Base-by-base conservation (phyloP, 2,329 filamentous ascomycete species). In the Sphaerulina musiva region DNA sequence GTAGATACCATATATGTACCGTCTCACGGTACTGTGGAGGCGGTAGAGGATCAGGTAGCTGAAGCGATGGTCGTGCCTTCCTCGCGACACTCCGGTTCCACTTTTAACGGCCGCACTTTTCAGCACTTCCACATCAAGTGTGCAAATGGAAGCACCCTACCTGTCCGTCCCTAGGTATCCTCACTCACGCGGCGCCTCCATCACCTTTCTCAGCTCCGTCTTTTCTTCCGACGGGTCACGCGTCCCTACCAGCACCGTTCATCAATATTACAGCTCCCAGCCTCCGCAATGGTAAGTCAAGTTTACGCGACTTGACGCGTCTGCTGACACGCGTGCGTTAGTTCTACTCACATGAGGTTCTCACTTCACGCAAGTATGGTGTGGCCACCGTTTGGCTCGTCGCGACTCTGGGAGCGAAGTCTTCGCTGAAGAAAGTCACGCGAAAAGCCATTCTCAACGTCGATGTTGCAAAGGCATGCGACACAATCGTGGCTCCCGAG, bases 301-400 rank as follows among this genome's bases (percentile, higher is more conserved):
- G n/a, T 34, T 6, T 11, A 45, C 48, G 32, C 48, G 48, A 44
- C 31, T 17, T 39, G 48, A 46, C 42, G 42, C 42, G 48, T 51
- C 29, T 32, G 41, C 48, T 51, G 32, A 51, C 31, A 34, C 12
- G 32, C 17, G 12, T n/a, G 14, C 29, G 2, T 2, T 20, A 51
- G 48, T 51, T 51, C 31, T 51, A 51, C 31, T 51, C 48, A 17
- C 51, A 53, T 44, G 32, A 48, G 84, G 82, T 98, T 56, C 81
- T 98, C 52, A 93, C 85, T 3, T 92, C 81, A 58, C 84, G 84
- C 67, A 86, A 93, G 69, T 87, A 96, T 80, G 93, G 93, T 53
- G 87, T 98, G 54, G 87, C 92, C 11, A 98, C 92, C 2, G 85
- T 98, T 56, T 98, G 93, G 92, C 83, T 96, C 41, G 85, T 95